Evolutionary conservation across 176 grass and related monocot genomes (phyloP).

Genomic region (Luzula sylvatica): DNA sequence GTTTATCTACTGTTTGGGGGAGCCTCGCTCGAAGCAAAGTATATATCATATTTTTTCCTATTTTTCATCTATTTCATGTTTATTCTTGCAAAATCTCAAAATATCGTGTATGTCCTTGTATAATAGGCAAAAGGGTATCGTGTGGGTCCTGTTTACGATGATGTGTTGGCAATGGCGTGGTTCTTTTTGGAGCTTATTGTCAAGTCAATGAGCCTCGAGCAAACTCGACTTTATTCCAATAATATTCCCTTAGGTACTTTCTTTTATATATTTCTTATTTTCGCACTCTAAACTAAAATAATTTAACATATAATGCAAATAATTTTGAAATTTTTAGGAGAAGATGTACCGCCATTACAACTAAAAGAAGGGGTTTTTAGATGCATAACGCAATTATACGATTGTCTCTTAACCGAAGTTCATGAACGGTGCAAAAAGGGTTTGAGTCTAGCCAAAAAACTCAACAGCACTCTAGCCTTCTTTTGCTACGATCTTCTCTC

Average conservation of each 20-base stretch:
- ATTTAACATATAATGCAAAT: no score
- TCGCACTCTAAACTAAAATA: not conserved
- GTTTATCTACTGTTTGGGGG: slow-evolving; percentile 97
- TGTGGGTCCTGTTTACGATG: slow-evolving; percentile 99
- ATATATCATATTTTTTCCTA: slow-evolving; percentile 1
- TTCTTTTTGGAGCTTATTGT: slow-evolving; percentile 99
- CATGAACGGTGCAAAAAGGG: slow-evolving; percentile 99
- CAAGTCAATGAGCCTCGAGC: slow-evolving; percentile 96
- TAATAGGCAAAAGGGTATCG: slow-evolving; percentile 97
- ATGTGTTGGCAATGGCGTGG: slow-evolving; percentile 99
- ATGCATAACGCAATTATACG: slow-evolving; percentile 92
- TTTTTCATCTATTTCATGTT: slow-evolving; percentile 15
- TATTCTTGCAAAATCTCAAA: not conserved
- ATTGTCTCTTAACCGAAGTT: slow-evolving; percentile 98
- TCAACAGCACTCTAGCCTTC: slow-evolving; percentile 95
- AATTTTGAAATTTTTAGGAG: slow-evolving; percentile 35
- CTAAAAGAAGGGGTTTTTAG: slow-evolving; percentile 96
- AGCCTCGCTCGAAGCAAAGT: slow-evolving; percentile 99
- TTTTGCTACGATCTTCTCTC: slow-evolving; percentile 97
- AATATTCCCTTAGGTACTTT: slow-evolving; percentile 95
- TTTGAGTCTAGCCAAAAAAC: slow-evolving; percentile 83
- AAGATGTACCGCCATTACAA: slow-evolving; percentile 89
- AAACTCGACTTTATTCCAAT: slow-evolving; percentile 80
- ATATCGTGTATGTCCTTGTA: no score
- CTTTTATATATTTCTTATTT: not conserved